Evolutionary conservation across 306 rosid genomes (phyloP).

Genomic region (Prunus kanzakura): DNA sequence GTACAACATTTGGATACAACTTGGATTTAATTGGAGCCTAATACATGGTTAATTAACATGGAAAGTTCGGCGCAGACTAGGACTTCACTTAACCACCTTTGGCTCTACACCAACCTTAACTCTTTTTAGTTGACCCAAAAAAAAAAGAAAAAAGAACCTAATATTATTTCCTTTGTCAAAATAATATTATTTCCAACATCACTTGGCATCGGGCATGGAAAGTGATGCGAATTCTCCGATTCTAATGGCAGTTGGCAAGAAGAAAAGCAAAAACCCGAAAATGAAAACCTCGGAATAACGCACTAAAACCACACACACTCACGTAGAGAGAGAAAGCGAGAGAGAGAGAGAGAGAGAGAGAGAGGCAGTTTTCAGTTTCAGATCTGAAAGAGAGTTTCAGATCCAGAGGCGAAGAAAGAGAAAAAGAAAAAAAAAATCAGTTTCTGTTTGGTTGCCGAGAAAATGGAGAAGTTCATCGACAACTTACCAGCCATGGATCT

Average conservation of each 20-base stretch:
- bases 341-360: neutral
- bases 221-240: slow-evolving; percentile 27
- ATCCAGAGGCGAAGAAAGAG: neutral
- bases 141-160: neutral
- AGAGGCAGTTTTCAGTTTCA: slow-evolving; percentile 35
- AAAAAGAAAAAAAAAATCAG: neutral
- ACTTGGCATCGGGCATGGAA: neutral
- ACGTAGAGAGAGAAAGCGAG: neutral
- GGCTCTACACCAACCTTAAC: neutral
- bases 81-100: no score
- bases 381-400: slow-evolving; percentile 34
- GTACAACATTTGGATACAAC: no score
- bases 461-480: slow-evolving; percentile 75
- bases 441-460: slow-evolving; percentile 46
- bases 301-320: slow-evolving; percentile 23
- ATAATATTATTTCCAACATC: no score
- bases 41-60: no score
- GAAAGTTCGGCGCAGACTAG: no score
- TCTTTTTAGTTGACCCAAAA: no score
- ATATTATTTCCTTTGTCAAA: no score
- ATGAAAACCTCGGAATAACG: slow-evolving; percentile 23
- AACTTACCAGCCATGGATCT: slow-evolving; percentile 90
- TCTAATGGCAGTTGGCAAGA: slow-evolving; percentile 43
- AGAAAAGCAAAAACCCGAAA: slow-evolving; percentile 5
- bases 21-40: no score